phyloP scores from a whole-genome alignment of 2,329 filamentous ascomycete species.

The Epicoccum nigrum region DNA sequence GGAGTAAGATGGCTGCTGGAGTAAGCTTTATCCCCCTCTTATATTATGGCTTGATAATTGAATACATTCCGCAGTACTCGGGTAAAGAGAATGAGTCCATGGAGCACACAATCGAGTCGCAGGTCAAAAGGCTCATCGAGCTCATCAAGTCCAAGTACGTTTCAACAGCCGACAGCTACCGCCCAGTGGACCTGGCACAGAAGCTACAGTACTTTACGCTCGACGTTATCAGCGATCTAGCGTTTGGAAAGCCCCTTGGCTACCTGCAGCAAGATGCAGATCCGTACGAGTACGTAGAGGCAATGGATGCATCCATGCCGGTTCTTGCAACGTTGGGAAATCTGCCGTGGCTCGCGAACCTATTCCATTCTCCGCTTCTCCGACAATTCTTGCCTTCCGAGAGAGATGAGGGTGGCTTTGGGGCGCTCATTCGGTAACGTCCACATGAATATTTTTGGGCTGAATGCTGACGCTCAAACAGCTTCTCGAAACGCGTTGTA shows the following conservation, averaged over 20 bases:
- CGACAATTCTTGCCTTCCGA: slow-evolving; percentile 23
- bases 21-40: slow-evolving; percentile 2
- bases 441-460: background rate
- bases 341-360: slow-evolving; percentile 22
- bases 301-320: slow-evolving; percentile 44
- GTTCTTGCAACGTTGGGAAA: slow-evolving; percentile 7
- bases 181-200: slow-evolving; percentile 50
- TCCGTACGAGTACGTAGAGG: slow-evolving; percentile 52
- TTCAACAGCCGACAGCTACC: slow-evolving; percentile 34
- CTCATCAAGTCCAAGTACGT: slow-evolving; percentile 57
- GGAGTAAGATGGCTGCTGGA: slow-evolving; percentile 56
- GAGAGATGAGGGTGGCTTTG: slow-evolving; percentile 54
- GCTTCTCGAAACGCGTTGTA: slow-evolving; percentile 54
- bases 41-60: slow-evolving; percentile 36
- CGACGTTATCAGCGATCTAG: slow-evolving; percentile 60
- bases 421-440: slow-evolving; percentile 44
- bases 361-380: slow-evolving; percentile 25
- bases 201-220: slow-evolving; percentile 59
- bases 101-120: slow-evolving; percentile 56
- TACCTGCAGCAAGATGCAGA: slow-evolving; percentile 57
- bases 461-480: background rate
- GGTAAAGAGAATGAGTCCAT: slow-evolving; percentile 60
- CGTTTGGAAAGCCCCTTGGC: slow-evolving; percentile 59
- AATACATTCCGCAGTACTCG: slow-evolving; percentile 11
- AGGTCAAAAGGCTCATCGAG: slow-evolving; percentile 52